Percentiles rank a stretch among this genome's conserved stretches.
Evolutionary conservation across 2,329 filamentous ascomycete genomes (phyloP).

Genomic region (Diaporthe amygdali): DNA sequence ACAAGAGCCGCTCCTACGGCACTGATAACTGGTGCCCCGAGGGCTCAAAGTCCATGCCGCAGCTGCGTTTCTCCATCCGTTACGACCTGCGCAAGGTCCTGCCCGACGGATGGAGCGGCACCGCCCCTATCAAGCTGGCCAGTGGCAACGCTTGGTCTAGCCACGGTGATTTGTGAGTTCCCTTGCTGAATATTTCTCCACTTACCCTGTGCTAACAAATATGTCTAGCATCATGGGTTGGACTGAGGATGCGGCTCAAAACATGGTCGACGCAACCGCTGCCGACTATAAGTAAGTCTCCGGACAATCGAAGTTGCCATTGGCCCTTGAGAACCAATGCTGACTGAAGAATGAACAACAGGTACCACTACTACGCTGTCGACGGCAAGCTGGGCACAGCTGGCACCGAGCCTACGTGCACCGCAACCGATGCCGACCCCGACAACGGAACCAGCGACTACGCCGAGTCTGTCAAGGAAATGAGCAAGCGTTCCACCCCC

Average conservation of each 20-base stretch:
- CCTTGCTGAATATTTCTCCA: neutral
- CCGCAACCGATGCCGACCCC: slow-evolving; percentile 45
- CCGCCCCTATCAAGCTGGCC: slow-evolving; percentile 44
- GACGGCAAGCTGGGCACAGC: slow-evolving; percentile 41
- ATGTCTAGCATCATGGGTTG: slow-evolving; percentile 45
- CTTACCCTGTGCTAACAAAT: neutral
- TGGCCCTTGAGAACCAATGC: neutral
- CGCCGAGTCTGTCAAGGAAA: slow-evolving; percentile 38
- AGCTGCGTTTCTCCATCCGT: slow-evolving; percentile 49
- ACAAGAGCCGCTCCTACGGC: slow-evolving; percentile 34
- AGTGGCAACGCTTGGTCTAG: slow-evolving; percentile 43
- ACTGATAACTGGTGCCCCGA: slow-evolving; percentile 43
- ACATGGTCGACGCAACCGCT: slow-evolving; percentile 41
- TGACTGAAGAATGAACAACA: neutral
- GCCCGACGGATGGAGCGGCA: slow-evolving; percentile 45
- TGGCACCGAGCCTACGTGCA: slow-evolving; percentile 40
- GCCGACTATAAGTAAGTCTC: slow-evolving; percentile 36
- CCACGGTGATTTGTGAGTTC: slow-evolving; percentile 46
- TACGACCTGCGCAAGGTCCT: slow-evolving; percentile 46
- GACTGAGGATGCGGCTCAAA: slow-evolving; percentile 44
- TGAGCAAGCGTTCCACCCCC: slow-evolving; percentile 22
- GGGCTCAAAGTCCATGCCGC: slow-evolving; percentile 46
- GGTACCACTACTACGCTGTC: slow-evolving; percentile 33
- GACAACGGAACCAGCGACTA: slow-evolving; percentile 44
- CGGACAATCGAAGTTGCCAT: neutral